Conservation (phyloP, 1,284 basidiomycete species). For the Blastosporella zonata region DNA sequence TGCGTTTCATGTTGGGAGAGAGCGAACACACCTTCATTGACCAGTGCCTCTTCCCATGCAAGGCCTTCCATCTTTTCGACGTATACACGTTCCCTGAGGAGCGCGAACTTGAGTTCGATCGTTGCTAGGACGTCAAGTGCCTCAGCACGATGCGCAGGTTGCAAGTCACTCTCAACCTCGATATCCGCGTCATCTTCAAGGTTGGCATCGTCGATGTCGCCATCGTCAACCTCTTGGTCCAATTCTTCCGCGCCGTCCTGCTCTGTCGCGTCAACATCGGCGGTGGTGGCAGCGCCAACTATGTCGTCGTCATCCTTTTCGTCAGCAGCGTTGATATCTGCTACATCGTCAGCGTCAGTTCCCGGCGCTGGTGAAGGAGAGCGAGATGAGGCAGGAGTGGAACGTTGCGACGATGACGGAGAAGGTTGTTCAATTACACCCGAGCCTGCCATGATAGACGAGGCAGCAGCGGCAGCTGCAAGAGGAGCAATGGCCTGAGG, state of each 20-base stretch:
- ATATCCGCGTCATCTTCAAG: constrained; percentile 37
- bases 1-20: constrained; percentile 8
- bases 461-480: constrained; percentile 39
- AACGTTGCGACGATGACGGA: constrained; percentile 33
- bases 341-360: constrained; percentile 8
- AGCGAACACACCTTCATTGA: constrained; percentile 54
- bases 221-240: constrained; percentile 27
- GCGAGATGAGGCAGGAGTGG: constrained; percentile 39
- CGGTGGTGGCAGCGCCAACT: background rate
- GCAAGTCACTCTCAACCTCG: constrained; percentile 60
- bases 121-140: constrained; percentile 73
- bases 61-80: constrained; percentile 81
- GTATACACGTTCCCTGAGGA: constrained; percentile 70
- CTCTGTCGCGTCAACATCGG: constrained; percentile 25
- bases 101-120: constrained; percentile 77
- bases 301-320: constrained; percentile 15
- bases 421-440: constrained; percentile 36
- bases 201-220: constrained; percentile 37
- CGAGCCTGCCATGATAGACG: constrained; percentile 52
- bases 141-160: constrained; percentile 74
- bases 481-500: constrained; percentile 40
- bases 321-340: background rate
- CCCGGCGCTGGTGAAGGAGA: constrained; percentile 39
- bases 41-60: constrained; percentile 72
- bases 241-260: constrained; percentile 30